Base-by-base conservation (phyloP, 2,329 filamentous ascomycete genomes). In the Epichloe scottii region DNA sequence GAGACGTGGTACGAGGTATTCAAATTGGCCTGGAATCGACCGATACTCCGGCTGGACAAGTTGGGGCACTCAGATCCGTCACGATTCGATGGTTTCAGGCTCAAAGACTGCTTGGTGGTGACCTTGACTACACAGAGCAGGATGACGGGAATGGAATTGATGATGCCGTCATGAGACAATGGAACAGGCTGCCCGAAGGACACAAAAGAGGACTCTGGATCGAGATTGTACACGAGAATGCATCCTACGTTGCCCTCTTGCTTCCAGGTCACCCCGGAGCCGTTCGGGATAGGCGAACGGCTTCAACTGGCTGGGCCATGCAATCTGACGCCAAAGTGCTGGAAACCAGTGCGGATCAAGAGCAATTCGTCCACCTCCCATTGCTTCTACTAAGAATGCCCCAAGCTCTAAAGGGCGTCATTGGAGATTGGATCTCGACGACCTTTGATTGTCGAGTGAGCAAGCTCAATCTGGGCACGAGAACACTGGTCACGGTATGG, bases 1-100 rank as follows among this genome's bases (percentile, higher is more conserved):
- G 78, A 15, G 78, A 81, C 56, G 73, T 79, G 1, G 75, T 81
- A n/a, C 74, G 78, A 51, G 78, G 78, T 42, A 73, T 81, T 17
- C 76, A 81, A 55, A 71, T 82, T 17, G 71, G 72, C 0, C 58
- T 76, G 4, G 68, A 71, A 46, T 64, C 68, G 5, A 69, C 68
- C 17, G 72, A 73, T 26, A 69, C 68, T 15, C 57, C 66, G 6
- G 51, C 56, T 14, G 67, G 67, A 1, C 68, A 70, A 47, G 66
- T 70, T 12, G 68, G 68, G 3, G 64, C 70, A 2, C 57, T 81
- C 19, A 70, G 73, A 54, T 60, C 60, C 4, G 75, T 81, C 1
- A 66, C 66, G 12, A 69, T 79, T 26, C 67, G 70, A 2, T 77
- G 74, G 72, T 69, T 76, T 14, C 52, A 60, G 57, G 51, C 66